A percentile compares a stretch with the other conserved stretches of the same genome.
Conservation (phyloP, 768 basidiomycete species). For the Mycena kentingensis region DNA sequence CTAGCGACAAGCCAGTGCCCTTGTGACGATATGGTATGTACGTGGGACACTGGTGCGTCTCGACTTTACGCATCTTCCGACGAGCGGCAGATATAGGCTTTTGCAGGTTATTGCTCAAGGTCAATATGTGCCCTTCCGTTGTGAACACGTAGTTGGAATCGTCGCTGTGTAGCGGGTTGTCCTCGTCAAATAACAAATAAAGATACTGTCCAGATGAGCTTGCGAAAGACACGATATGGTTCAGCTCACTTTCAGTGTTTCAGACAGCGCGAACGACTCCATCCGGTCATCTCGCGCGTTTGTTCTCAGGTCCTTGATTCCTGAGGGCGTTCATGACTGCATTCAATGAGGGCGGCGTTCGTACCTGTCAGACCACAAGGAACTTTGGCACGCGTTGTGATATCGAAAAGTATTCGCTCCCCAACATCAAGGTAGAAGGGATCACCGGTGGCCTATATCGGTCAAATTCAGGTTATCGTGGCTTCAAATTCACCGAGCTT, state of each 20-base stretch:
- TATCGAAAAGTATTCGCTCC: conserved; percentile 78
- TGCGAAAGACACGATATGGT: background rate
- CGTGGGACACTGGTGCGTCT: conserved; percentile 73
- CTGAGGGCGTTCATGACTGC: conserved; percentile 22
- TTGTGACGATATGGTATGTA: conserved; percentile 52
- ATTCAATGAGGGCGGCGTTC: background rate
- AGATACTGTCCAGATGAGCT: conserved; percentile 67
- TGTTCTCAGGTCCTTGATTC: conserved; percentile 75
- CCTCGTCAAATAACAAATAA: conserved; percentile 89
- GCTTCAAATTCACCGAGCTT: conserved; percentile 28
- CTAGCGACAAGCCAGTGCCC: conserved; percentile 56
- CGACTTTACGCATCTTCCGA: conserved; percentile 60
- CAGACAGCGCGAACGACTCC: conserved; percentile 95
- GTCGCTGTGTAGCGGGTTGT: conserved; percentile 69
- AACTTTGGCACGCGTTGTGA: conserved; percentile 74
- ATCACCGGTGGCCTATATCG: conserved; percentile 82
- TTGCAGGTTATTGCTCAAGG: conserved; percentile 57
- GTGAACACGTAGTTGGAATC: conserved; percentile 91
- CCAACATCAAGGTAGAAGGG: conserved; percentile 91
- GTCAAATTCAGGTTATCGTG: background rate
- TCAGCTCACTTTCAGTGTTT: conserved; percentile 76
- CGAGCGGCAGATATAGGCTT: conserved; percentile 60
- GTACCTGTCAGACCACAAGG: conserved; percentile 72
- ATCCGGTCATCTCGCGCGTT: conserved; percentile 88
- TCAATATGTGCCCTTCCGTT: conserved; percentile 91